Conservation (phyloP, 176 grass and related monocot species). For the Avena eriantha region DNA sequence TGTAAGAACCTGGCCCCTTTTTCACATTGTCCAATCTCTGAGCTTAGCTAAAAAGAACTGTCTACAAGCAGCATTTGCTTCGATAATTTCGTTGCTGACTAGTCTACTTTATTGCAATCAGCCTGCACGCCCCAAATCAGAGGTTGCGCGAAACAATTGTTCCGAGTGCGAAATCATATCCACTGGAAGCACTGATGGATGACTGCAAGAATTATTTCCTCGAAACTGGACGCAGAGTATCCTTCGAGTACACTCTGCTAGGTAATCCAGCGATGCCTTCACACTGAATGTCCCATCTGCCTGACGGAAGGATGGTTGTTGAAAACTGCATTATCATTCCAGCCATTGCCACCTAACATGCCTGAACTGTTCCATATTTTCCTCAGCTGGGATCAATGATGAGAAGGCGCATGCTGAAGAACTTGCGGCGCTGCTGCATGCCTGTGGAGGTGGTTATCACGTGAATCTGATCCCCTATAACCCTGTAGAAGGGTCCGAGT, state of each 20-base stretch:
- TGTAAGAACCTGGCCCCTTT: neutral
- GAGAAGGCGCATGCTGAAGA: conserved; percentile 72
- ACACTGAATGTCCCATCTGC: neutral
- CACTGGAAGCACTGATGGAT: conserved; percentile 77
- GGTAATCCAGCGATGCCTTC: conserved; percentile 44
- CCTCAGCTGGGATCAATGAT: conserved; percentile 86
- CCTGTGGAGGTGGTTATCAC: conserved; percentile 78
- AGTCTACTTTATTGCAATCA: conserved; percentile 29
- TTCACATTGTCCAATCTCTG: neutral
- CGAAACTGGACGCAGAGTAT: conserved; percentile 79
- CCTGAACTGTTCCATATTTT: neutral
- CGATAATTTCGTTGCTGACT: conserved; percentile 16
- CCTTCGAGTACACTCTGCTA: conserved; percentile 96
- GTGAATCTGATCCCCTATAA: conserved; percentile 98
- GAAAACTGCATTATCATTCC: neutral
- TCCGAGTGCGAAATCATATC: conserved; percentile 92
- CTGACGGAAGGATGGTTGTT: neutral
- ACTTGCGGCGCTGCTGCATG: conserved; percentile 66
- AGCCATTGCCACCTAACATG: conserved; percentile 20
- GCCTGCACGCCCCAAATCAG: conserved; percentile 91
- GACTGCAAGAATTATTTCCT: conserved; percentile 89
- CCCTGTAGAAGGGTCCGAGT: conserved; percentile 90
- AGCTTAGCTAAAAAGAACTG: neutral
- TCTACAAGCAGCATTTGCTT: neutral
- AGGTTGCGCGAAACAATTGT: conserved; percentile 82